phyloP scores from a whole-genome alignment of 2,329 filamentous ascomycete genomes.

The Huntiella abstrusa region DNA sequence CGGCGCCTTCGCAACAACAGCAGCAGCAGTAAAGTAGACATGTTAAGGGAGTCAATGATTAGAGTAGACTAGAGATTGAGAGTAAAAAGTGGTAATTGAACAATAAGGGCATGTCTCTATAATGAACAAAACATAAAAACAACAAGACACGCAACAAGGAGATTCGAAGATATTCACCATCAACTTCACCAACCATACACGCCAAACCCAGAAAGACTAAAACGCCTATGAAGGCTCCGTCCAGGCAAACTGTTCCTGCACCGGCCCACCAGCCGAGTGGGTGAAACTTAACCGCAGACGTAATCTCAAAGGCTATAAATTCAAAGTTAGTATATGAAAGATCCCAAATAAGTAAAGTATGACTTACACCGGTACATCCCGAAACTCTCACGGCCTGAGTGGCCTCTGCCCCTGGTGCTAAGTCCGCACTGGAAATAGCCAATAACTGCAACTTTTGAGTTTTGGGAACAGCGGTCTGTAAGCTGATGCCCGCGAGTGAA shows the following conservation, averaged over 20 bases:
- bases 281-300: slow-evolving; percentile 70
- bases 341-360: not conserved
- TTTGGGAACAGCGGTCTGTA: slow-evolving; percentile 93
- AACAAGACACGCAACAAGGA: not conserved
- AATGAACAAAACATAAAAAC: not conserved
- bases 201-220: not conserved
- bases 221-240: slow-evolving; percentile 43
- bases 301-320: slow-evolving; percentile 54
- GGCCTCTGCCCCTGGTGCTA: slow-evolving; percentile 62
- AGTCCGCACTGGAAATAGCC: slow-evolving; percentile 64
- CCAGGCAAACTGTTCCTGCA: slow-evolving; percentile 94
- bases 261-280: slow-evolving; percentile 47
- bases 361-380: slow-evolving; percentile 73
- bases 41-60: too few species aligned
- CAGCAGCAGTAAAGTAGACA: not conserved
- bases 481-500: slow-evolving; percentile 51
- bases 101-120: not conserved
- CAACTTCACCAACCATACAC: not conserved
- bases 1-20: slow-evolving; percentile 6
- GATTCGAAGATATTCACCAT: not conserved
- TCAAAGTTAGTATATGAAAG: slow-evolving; percentile 11
- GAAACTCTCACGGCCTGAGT: slow-evolving; percentile 80
- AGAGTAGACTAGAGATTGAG: not conserved
- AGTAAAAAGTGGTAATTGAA: slow-evolving; percentile 12
- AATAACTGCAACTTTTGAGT: slow-evolving; percentile 85